Percentiles rank a stretch among this genome's conserved stretches.
Conservation (phyloP, 371 early-diverging fungal genomes). For the Synchytrium microbalum region DNA sequence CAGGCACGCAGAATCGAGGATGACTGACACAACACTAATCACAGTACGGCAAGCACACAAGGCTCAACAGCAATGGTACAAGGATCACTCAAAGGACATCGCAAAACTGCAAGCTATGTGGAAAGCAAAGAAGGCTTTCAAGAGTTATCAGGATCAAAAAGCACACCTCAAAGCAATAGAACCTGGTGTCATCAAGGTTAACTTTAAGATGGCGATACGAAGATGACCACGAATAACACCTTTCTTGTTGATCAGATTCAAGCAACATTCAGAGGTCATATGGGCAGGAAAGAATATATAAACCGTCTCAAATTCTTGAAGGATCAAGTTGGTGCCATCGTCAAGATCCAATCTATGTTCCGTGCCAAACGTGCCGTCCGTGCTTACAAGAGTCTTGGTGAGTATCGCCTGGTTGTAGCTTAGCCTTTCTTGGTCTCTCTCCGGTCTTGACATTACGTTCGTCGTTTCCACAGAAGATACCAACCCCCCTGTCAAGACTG, state of each 20-base stretch:
- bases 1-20: conserved; percentile 57
- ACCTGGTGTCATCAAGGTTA: conserved; percentile 29
- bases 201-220: background rate
- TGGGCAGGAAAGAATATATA: conserved; percentile 50
- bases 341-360: conserved; percentile 79
- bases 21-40: conserved; percentile 45
- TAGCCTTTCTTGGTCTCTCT: conserved; percentile 8
- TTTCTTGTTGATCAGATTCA: conserved; percentile 53
- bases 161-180: conserved; percentile 30
- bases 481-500: conserved; percentile 68
- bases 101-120: conserved; percentile 71
- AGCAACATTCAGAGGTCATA: conserved; percentile 55
- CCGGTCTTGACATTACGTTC: conserved; percentile 13
- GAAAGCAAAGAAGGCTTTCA: conserved; percentile 58
- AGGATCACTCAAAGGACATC: conserved; percentile 57
- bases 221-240: background rate
- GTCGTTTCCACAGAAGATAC: conserved; percentile 47
- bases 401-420: conserved; percentile 12
- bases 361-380: conserved; percentile 69
- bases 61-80: conserved; percentile 44
- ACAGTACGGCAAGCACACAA: conserved; percentile 35
- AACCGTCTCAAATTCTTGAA: conserved; percentile 54
- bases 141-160: conserved; percentile 59
- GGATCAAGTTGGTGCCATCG: conserved; percentile 60
- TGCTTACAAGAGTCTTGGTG: conserved; percentile 75